Percentiles rank a stretch among this genome's conserved stretches.
These are phyloP conservation scores for Hordeum marinum DNA, from an alignment of 176 grass and related monocot genomes.

Conservation along the genomic window DNA sequence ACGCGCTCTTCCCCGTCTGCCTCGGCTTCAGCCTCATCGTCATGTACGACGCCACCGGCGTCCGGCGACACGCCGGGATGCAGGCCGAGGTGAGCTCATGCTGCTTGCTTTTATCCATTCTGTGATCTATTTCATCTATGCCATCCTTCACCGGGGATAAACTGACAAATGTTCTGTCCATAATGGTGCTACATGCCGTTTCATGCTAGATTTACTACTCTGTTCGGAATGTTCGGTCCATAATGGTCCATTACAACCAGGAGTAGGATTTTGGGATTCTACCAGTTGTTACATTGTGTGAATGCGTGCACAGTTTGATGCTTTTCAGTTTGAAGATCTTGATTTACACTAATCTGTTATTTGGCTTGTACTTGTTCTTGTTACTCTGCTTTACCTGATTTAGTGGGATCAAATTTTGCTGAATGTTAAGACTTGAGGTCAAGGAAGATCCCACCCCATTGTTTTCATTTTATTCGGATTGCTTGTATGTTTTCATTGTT, in stretches of 20 bases:
- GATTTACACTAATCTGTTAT: not conserved
- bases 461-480: not conserved
- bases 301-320: not conserved
- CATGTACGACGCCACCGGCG: constrained; percentile 94
- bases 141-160: not conserved
- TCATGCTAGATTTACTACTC: not conserved
- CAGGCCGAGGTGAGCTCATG: constrained; percentile 77
- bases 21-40: constrained; percentile 87
- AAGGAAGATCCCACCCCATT: not conserved
- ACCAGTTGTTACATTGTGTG: not conserved
- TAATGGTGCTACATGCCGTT: not conserved
- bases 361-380: not conserved
- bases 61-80: constrained; percentile 94
- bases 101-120: not conserved
- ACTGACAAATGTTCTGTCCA: not conserved
- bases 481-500: not conserved
- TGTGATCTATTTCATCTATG: not conserved
- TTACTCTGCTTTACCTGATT: not conserved
- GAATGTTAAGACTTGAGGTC: not conserved
- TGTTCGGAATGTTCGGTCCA: no score
- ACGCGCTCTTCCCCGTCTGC: constrained; percentile 89
- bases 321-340: not conserved
- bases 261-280: not conserved
- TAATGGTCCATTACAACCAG: no score
- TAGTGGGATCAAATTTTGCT: not conserved